Evolutionary conservation across 176 grass and related monocot genomes (phyloP).

Genomic region (Thinopyrum elongatum): DNA sequence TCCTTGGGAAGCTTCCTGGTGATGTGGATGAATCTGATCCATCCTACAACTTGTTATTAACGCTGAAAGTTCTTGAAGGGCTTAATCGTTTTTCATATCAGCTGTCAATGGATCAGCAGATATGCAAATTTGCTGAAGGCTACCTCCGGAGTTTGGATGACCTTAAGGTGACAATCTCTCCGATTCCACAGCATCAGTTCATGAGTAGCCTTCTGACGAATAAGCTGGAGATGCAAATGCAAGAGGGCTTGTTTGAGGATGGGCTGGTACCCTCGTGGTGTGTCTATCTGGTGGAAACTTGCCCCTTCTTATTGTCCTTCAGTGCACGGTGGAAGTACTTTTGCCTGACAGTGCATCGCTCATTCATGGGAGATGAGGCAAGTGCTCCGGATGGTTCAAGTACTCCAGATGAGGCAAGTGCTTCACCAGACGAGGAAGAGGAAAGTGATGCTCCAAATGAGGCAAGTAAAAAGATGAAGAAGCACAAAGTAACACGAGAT

Average conservation of each 20-base stretch:
- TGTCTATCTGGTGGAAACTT: slow-evolving; percentile 41
- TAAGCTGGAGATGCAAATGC: slow-evolving; percentile 78
- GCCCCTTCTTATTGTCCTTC: slow-evolving; percentile 65
- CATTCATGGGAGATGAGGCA: slow-evolving; percentile 10
- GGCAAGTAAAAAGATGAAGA: slow-evolving; percentile 15
- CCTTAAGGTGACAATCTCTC: slow-evolving; percentile 36
- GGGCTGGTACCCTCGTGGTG: slow-evolving; percentile 59
- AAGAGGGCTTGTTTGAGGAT: slow-evolving; percentile 40
- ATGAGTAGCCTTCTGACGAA: slow-evolving; percentile 45
- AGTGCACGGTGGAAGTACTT: slow-evolving; percentile 76
- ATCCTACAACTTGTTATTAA: slow-evolving; percentile 49
- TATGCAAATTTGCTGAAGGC: slow-evolving; percentile 57
- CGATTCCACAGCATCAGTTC: slow-evolving; percentile 52
- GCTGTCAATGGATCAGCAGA: slow-evolving; percentile 42
- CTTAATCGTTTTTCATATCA: slow-evolving; percentile 47
- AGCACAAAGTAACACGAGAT: slow-evolving; percentile 45
- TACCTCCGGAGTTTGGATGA: slow-evolving; percentile 39
- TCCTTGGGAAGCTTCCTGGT: slow-evolving; percentile 47
- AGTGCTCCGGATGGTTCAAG: not conserved
- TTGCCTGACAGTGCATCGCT: slow-evolving; percentile 35
- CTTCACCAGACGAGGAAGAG: not conserved
- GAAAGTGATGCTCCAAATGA: not conserved
- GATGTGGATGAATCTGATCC: slow-evolving; percentile 48
- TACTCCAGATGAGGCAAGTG: not conserved
- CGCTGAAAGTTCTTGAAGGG: slow-evolving; percentile 66